A percentile compares a stretch with the other conserved stretches of the same genome.
These are phyloP conservation scores for Tuber aestivum DNA, from an alignment of 495 filamentous ascomycete genomes.

Conservation along the genomic window DNA sequence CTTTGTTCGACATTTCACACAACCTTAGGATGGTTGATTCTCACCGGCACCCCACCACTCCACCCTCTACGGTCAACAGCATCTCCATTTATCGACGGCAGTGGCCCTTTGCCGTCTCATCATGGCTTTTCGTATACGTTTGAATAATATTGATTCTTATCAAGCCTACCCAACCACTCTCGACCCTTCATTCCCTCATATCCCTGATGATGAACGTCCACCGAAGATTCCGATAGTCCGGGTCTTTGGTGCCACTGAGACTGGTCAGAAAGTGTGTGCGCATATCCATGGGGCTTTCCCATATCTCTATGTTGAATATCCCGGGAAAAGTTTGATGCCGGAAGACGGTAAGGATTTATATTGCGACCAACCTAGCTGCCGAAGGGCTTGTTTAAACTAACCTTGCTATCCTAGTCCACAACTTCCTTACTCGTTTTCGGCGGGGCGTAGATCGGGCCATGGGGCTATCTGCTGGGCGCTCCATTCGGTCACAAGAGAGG, in stretches of 20 bases:
- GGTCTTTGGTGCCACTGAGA: constrained; percentile 88
- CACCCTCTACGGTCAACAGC: neutral
- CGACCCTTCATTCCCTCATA: constrained; percentile 67
- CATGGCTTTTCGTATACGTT: constrained; percentile 51
- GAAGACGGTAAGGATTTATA: constrained; percentile 54
- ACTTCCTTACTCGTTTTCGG: constrained; percentile 50
- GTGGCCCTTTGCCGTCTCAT: neutral
- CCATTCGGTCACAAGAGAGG: constrained; percentile 54
- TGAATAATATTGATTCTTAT: constrained; percentile 95
- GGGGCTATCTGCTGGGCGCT: constrained; percentile 58
- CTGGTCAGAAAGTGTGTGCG: constrained; percentile 91
- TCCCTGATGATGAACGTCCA: constrained; percentile 51
- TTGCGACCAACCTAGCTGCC: neutral
- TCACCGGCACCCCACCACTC: neutral
- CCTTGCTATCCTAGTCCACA: constrained; percentile 52
- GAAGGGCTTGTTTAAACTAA: neutral
- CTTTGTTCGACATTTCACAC: neutral
- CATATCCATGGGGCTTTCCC: constrained; percentile 95
- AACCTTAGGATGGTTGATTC: neutral
- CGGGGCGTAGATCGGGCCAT: constrained; percentile 75
- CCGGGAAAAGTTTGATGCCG: constrained; percentile 51
- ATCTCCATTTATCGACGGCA: neutral
- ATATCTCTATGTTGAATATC: constrained; percentile 87
- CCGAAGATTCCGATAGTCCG: constrained; percentile 80
- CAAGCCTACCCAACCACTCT: constrained; percentile 69